Percentiles rank a stretch among this genome's conserved stretches.
Evolutionary conservation across 2,329 filamentous ascomycete species (phyloP).

Genomic region (Periconia digitata): DNA sequence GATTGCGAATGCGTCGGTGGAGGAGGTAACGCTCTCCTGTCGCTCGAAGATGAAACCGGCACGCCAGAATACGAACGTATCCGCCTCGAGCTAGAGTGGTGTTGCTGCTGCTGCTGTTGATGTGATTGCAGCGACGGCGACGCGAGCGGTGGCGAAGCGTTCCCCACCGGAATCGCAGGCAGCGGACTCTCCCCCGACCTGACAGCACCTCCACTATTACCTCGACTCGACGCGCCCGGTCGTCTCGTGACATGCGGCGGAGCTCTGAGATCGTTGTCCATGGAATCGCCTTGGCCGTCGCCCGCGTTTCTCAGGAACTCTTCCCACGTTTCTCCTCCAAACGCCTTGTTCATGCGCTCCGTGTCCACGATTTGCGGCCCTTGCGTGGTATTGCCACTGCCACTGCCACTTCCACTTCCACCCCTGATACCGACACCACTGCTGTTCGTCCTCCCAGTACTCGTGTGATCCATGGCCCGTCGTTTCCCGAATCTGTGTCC

Average conservation of each 20-base stretch:
- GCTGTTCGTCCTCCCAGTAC: neutral
- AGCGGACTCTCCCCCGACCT: constrained; percentile 2
- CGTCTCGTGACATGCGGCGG: neutral
- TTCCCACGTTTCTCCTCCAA: constrained; percentile 37
- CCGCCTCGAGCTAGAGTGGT: neutral
- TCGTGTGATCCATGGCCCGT: neutral
- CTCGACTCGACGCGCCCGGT: neutral
- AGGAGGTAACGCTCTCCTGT: neutral
- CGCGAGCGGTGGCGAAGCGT: neutral
- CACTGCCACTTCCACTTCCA: neutral
- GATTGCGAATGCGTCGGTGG: neutral
- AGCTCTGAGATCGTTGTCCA: neutral
- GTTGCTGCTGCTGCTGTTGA: constrained; percentile 7
- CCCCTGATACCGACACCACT: neutral
- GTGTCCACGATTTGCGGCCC: neutral
- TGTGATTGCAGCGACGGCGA: constrained; percentile 9
- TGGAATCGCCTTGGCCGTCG: constrained; percentile 12
- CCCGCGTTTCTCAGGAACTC: constrained; percentile 35
- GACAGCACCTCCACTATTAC: too few species aligned
- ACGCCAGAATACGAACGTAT: neutral
- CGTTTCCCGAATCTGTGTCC: neutral
- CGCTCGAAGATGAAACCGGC: neutral
- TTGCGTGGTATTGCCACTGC: neutral
- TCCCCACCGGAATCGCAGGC: constrained; percentile 2
- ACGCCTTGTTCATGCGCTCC: constrained; percentile 5